Base-by-base conservation (phyloP, 2,329 filamentous ascomycete genomes). In the Sphaerulina populicola region DNA sequence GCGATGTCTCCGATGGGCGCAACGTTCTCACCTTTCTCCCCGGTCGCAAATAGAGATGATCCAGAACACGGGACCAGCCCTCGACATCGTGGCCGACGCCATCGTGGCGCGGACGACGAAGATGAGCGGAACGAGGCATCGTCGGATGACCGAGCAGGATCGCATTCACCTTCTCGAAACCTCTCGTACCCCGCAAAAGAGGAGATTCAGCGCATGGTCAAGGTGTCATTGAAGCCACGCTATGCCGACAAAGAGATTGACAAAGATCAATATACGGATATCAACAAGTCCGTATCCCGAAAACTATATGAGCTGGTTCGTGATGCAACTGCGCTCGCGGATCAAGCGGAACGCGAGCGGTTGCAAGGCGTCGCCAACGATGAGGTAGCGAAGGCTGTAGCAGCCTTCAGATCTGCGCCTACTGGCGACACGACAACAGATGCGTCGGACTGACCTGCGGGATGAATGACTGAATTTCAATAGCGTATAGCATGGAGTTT, bases 261-360 rank as follows among this genome's bases (percentile, higher is more conserved):
- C 14, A 87, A 89, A 60, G 87, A 95, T 53, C 85, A 96, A 68
- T 98, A 94, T 68, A 91, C 88, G 2, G 81, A 82, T 51, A 95
- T 97, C 70, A 97, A 97, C 66, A 83, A 89, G 56, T 84, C 86
- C 54, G 83, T 97, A 31, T 96, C 88, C 38, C 84, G 88, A 52
- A 86, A 85, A 71, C 74, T 98, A 52, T 98, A 98, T 69, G 88
- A 82, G 30, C 72, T 74, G 42, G 76, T 81, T 23, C 76, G 75
- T 4, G 74, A 74, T 52, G 69, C 75, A 35, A 67, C 69, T 46
- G 71, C 69, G 18, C 75, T 93, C 29, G 65, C 70, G 4, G 79
- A 86, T 62, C 77, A 84, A 18, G 78, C 81, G 27, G 79, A 80
- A 50, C 79, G 82, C 51, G 79, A 78, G 57, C 78, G 77, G 43